Percentiles rank a stretch among this genome's conserved stretches.
phyloP scores from a whole-genome alignment of 805 yeast species.

The Saccharomycopsis malanga region DNA sequence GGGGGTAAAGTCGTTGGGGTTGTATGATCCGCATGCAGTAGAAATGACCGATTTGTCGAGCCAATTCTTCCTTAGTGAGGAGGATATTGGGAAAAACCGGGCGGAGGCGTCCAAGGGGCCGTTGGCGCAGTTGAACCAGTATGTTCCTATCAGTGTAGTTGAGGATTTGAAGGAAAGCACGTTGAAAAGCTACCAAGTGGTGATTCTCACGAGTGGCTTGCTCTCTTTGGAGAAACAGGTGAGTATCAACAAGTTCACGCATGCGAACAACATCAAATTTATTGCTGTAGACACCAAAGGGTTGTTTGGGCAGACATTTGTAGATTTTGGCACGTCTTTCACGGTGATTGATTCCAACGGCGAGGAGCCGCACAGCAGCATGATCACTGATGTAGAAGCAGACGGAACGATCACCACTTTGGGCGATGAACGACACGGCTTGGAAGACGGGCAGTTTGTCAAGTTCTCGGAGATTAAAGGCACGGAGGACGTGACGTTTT shows the following conservation, averaged over 20 bases:
- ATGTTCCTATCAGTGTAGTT: slow-evolving; percentile 77
- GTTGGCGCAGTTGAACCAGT: slow-evolving; percentile 77
- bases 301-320: slow-evolving; percentile 80
- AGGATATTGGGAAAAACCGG: slow-evolving; percentile 72
- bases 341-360: slow-evolving; percentile 81
- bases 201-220: slow-evolving; percentile 71
- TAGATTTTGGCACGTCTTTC: slow-evolving; percentile 81
- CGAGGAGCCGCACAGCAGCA: slow-evolving; percentile 84
- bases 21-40: slow-evolving; percentile 75
- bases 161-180: slow-evolving; percentile 46
- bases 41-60: slow-evolving; percentile 69
- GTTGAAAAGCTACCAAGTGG: slow-evolving; percentile 60
- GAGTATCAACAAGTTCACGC: slow-evolving; percentile 68
- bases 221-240: slow-evolving; percentile 66
- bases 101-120: slow-evolving; percentile 63
- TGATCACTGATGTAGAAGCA: slow-evolving; percentile 79
- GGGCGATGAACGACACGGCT: slow-evolving; percentile 87
- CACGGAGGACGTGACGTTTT: slow-evolving; percentile 37
- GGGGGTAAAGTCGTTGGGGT: slow-evolving; percentile 85
- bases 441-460: slow-evolving; percentile 87
- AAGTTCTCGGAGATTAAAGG: slow-evolving; percentile 85
- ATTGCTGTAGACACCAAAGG: slow-evolving; percentile 82
- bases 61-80: slow-evolving; percentile 72
- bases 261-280: slow-evolving; percentile 64
- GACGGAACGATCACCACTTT: slow-evolving; percentile 91